Evolutionary conservation across 192 early-diverging fungal species (phyloP), one percentile per base, ranked within the genome.

Genomic region (Podila horticola): DNA sequence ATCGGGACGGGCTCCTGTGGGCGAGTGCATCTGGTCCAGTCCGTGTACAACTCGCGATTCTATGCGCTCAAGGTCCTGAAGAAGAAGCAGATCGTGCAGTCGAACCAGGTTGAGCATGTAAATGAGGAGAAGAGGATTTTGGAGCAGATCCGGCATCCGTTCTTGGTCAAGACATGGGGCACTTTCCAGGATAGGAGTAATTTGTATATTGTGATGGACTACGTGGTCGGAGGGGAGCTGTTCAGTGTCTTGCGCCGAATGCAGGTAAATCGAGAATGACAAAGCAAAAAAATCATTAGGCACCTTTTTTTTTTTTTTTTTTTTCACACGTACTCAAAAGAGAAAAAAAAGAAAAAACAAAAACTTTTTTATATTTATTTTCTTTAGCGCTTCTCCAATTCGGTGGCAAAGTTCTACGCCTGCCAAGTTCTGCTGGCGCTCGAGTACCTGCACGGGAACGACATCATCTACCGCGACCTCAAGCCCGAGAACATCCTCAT

Each of bases 1-100:
- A 86, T 99, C 22, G 97, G 97, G 12, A 98, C 97, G 1, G 97
- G 97, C 8, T 97, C 95, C 10, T 98, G 98, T 87, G 97, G 97
- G 11, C 90, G 97, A 17, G 97, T 99, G 29, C 97, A 97, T 88
- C 84, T 99, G 41, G 94, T 96, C 31, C 92, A 92, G 69, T 91
- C 94, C 29, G 88, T 90, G 65, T 74, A 85, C 34, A 96, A 93
- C 36, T 89, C 90, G 36, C 90, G 92, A 65, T 97, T 93, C 87
- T 97, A 96, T 76, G 97, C 97, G 8, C 97, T 98, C 90, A 99
- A 99, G 79, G 97, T 97, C 7, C 86, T 99, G 60, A 93, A 92
- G 69, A 99, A 99, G 82, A 81, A 88, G 58, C 95, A 99, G 66
- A 94, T 99, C 28, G 95, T 99, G 36, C 92, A 93, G 67, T 91